A percentile compares a stretch with the other conserved stretches of the same genome.
phyloP scores from a whole-genome alignment of 1,139 yeast genomes.

The Blastobotrys proliferans region DNA sequence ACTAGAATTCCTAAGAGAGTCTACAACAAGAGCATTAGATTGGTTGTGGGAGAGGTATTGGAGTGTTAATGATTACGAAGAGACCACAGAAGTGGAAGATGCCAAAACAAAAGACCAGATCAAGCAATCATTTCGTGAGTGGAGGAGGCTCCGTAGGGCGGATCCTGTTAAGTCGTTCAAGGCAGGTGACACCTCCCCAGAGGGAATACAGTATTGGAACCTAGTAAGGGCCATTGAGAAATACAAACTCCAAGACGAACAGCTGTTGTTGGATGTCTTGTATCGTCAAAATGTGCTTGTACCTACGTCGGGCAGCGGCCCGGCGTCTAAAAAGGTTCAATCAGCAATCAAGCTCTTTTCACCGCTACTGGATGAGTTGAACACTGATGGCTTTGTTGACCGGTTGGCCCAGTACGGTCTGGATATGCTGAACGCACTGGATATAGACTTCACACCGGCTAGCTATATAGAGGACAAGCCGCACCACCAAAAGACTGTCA shows the following conservation, averaged over 20 bases:
- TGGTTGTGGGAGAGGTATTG: slow-evolving; percentile 82
- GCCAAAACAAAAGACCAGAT: slow-evolving; percentile 23
- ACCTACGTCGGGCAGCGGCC: slow-evolving; percentile 22
- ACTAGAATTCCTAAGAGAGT: slow-evolving; percentile 57
- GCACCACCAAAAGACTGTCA: not conserved
- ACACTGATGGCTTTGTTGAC: slow-evolving; percentile 20
- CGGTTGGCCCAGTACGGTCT: slow-evolving; percentile 19
- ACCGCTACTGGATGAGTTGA: slow-evolving; percentile 23
- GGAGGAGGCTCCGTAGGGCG: slow-evolving; percentile 45
- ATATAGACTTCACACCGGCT: not conserved
- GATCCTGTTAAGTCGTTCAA: slow-evolving; percentile 39
- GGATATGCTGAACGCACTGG: slow-evolving; percentile 16
- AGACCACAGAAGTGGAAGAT: slow-evolving; percentile 24
- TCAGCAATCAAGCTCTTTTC: slow-evolving; percentile 22
- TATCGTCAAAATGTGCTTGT: slow-evolving; percentile 30
- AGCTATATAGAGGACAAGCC: not conserved
- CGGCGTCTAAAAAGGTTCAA: slow-evolving; percentile 11
- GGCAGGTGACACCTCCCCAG: slow-evolving; percentile 21
- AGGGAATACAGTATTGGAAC: slow-evolving; percentile 20
- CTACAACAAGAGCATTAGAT: slow-evolving; percentile 55
- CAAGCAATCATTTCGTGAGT: slow-evolving; percentile 32
- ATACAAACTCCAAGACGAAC: slow-evolving; percentile 19
- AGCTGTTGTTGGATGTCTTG: slow-evolving; percentile 25
- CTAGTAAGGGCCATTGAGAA: slow-evolving; percentile 19
- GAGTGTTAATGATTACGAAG: slow-evolving; percentile 42